Evolutionary conservation across 805 yeast species (phyloP), one percentile per base, ranked within the genome.

Genomic region (Candida morakotiae): DNA sequence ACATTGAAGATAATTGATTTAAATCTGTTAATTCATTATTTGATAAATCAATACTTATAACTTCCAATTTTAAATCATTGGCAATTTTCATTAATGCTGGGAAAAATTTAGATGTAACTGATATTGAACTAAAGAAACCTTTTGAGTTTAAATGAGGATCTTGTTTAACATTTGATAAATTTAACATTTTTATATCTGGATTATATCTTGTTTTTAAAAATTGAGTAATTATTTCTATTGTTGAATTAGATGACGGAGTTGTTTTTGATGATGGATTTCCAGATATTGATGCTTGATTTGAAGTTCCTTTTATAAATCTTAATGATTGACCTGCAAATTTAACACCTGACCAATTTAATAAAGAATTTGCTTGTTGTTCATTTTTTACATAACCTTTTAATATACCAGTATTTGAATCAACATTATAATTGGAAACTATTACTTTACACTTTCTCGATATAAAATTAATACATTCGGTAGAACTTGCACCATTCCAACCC

Each of bases 51-150:
- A 89, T 76, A 40, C 87, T 81, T 21, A 80, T 82, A 3, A 88
- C 82, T 19, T 75, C 78, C n/a, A 67, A 43, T 39, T 67, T 66
- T 36, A 61, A 44, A 37, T 76, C 75, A 3, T 67, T 61, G 1
- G 95, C 95, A 7, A 91, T 60, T 54, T 83, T 85, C 83, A 91
- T 77, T 46, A 93, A 62, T 1, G 98, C 98, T 9, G 87, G 83
- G 57, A 91, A 87, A 73, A 88, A 81, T 58, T 91, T 93, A 10
- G 89, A 73, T 23, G 81, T 73, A 1, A 86, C 78, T 9, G 78
- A 60, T 11, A 74, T 64, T 4, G 79, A 63, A 11, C 76, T 73
- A 43, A 88, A 79, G 36, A 87, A 66, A 0, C 95, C 95, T 42
- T 71, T 72, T 14, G 71, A 62, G 9, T 58, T 62, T 28, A 91